These are phyloP conservation scores for Sclerotinia nivalis DNA, from an alignment of 2,329 filamentous ascomycete genomes.

Conservation along the genomic window DNA sequence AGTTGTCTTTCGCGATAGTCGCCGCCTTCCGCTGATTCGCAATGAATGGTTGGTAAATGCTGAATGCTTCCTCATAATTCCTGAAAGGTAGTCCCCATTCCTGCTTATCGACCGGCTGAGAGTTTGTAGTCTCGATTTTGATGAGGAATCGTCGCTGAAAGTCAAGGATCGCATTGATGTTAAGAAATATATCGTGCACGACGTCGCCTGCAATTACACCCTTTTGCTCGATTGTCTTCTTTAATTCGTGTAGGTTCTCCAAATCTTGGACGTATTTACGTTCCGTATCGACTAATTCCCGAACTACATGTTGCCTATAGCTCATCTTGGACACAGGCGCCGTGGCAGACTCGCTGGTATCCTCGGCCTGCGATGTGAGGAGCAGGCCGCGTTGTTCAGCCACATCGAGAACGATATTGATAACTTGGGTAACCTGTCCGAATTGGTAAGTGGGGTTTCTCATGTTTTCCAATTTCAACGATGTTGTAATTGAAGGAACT, in stretches of 20 bases:
- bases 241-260: constrained; percentile 89
- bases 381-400: constrained; percentile 78
- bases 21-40: constrained; percentile 94
- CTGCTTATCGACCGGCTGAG: constrained; percentile 71
- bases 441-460: constrained; percentile 17
- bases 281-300: constrained; percentile 91
- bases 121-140: constrained; percentile 92
- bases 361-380: constrained; percentile 57
- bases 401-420: constrained; percentile 88
- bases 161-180: constrained; percentile 91
- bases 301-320: constrained; percentile 82
- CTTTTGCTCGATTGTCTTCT: constrained; percentile 84
- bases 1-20: constrained; percentile 77
- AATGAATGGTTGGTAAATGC: constrained; percentile 95
- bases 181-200: constrained; percentile 93
- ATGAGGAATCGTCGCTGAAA: constrained; percentile 95
- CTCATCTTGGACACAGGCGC: constrained; percentile 62
- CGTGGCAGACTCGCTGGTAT: constrained; percentile 49
- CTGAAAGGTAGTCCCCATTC: constrained; percentile 95
- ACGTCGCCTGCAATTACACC: constrained; percentile 86
- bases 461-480: background rate
- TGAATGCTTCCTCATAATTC: constrained; percentile 80
- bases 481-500: background rate
- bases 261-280: constrained; percentile 97
- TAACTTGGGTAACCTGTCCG: constrained; percentile 80